Conservation (phyloP, 192 early-diverging fungal species). For the Physocladia obscura region DNA sequence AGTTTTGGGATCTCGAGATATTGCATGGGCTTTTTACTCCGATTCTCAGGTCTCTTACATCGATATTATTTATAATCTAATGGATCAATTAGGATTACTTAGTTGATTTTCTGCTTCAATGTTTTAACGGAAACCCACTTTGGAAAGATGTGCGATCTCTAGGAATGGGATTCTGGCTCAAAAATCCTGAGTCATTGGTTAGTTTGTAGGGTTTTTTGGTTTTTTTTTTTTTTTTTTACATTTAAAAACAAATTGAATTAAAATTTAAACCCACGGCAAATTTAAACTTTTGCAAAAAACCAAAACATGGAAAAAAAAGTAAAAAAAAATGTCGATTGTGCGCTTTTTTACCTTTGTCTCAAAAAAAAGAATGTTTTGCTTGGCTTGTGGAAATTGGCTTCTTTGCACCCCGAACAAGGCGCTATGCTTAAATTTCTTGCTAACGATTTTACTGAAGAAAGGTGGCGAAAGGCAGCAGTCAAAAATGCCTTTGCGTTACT, state of each 20-base stretch:
- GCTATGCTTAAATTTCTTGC: conserved; percentile 88
- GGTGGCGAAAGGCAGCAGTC: conserved; percentile 92
- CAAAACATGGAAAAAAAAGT: conserved; percentile 75
- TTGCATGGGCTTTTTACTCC: conserved; percentile 82
- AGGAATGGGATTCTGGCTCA: conserved; percentile 86
- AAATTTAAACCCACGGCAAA: conserved; percentile 46
- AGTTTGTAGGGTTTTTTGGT: conserved; percentile 16
- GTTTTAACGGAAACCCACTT: conserved; percentile 59
- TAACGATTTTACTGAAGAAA: conserved; percentile 85
- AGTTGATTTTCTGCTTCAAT: conserved; percentile 56
- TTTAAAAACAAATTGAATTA: too few relatives aligned
- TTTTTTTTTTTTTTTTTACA: conserved; percentile 18
- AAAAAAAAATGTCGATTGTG: conserved; percentile 81
- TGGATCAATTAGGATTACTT: conserved; percentile 55
- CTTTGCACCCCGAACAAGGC: conserved; percentile 77
- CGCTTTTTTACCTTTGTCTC: conserved; percentile 87
- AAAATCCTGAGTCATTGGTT: conserved; percentile 71
- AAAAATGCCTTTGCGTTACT: conserved; percentile 98
- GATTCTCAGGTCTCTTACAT: conserved; percentile 73
- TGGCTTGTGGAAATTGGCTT: conserved; percentile 86
- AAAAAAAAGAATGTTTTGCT: conserved; percentile 86
- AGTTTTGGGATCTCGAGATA: conserved; percentile 55
- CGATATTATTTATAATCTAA: neutral
- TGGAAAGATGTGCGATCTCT: conserved; percentile 82
- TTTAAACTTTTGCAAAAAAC: conserved; percentile 88